Conservation (phyloP, 1,284 basidiomycete species). For the Hymenochaete sp. region DNA sequence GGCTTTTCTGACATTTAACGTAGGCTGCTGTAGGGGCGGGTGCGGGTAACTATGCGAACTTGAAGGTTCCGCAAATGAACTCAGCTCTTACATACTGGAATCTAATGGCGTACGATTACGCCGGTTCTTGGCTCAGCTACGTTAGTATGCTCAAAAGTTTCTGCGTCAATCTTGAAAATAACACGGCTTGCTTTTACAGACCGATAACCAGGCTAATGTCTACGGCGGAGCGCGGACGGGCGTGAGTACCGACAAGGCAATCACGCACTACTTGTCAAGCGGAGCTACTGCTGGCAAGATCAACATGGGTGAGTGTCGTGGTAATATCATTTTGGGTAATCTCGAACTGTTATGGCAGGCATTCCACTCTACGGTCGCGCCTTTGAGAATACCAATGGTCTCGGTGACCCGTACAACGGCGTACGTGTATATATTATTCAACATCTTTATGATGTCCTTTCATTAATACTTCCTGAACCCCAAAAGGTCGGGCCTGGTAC, state of each 20-base stretch:
- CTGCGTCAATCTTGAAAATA: slow-evolving; percentile 5
- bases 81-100: slow-evolving; percentile 78
- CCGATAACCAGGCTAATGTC: slow-evolving; percentile 79
- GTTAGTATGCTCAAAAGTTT: slow-evolving; percentile 22
- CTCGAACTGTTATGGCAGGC: too few relatives aligned
- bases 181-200: slow-evolving; percentile 22
- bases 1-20: neutral
- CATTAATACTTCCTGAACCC: too few relatives aligned
- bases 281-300: slow-evolving; percentile 73
- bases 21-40: slow-evolving; percentile 55
- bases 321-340: too few relatives aligned
- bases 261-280: slow-evolving; percentile 54
- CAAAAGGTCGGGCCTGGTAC: slow-evolving; percentile 67
- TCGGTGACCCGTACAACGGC: slow-evolving; percentile 68
- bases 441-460: too few relatives aligned
- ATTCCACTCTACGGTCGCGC: slow-evolving; percentile 82
- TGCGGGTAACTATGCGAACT: slow-evolving; percentile 52
- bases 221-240: slow-evolving; percentile 56
- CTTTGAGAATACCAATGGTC: slow-evolving; percentile 72
- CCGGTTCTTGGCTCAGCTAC: slow-evolving; percentile 58
- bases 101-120: slow-evolving; percentile 83
- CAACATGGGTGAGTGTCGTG: slow-evolving; percentile 47
- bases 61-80: slow-evolving; percentile 70
- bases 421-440: too few relatives aligned
- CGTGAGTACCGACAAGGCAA: slow-evolving; percentile 63